Conservation (phyloP, 768 basidiomycete species). For the Hortiboletus flavorubellus region DNA sequence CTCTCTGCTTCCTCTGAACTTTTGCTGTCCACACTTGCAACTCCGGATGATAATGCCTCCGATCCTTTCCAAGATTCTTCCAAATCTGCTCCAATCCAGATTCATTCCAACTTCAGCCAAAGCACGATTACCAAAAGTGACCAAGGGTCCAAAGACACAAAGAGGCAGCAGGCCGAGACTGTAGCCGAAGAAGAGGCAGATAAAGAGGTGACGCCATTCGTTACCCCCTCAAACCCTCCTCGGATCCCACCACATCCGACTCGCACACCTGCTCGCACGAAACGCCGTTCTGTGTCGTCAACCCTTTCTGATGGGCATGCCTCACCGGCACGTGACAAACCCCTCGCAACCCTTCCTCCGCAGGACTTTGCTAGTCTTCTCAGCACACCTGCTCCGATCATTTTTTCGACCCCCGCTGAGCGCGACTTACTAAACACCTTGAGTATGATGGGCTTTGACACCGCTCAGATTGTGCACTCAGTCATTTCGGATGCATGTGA, state of each 20-base stretch:
- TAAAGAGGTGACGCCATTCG: constrained; percentile 10
- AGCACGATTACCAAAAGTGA: constrained; percentile 53
- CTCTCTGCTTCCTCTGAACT: constrained; percentile 53
- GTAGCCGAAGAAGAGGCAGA: constrained; percentile 50
- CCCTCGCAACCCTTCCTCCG: constrained; percentile 35
- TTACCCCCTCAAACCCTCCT: constrained; percentile 22
- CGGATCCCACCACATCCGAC: constrained; percentile 59
- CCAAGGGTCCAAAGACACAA: constrained; percentile 27
- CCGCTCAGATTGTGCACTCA: constrained; percentile 92
- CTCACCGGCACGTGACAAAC: constrained; percentile 49
- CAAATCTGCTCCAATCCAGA: constrained; percentile 22
- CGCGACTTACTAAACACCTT: constrained; percentile 75
- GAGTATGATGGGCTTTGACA: constrained; percentile 81
- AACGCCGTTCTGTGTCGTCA: constrained; percentile 92
- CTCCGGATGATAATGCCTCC: constrained; percentile 46
- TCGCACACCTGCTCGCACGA: constrained; percentile 92
- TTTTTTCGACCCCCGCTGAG: constrained; percentile 85
- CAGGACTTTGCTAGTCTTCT: constrained; percentile 65
- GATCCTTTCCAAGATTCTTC: constrained; percentile 42
- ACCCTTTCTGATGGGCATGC: constrained; percentile 64
- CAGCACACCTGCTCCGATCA: constrained; percentile 63
- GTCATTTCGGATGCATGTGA: constrained; percentile 93
- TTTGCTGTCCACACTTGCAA: constrained; percentile 50
- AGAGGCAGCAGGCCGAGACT: constrained; percentile 42
- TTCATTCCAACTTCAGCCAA: constrained; percentile 55